A percentile compares a stretch with the other conserved stretches of the same genome.
Conservation (phyloP, 169 alveolate species). For the Ichthyophthirius multifiliis region DNA sequence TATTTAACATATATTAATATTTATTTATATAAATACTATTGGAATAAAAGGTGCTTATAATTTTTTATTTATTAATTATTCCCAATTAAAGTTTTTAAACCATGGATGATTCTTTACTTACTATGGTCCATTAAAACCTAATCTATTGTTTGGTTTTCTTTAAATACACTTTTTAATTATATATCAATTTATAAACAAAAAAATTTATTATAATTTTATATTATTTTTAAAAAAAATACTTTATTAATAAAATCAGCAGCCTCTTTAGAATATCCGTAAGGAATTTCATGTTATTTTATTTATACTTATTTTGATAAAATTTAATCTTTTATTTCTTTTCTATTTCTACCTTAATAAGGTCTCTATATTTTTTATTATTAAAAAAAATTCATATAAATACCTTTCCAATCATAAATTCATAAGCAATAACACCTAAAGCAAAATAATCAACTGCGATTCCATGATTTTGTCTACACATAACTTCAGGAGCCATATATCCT, state of each 20-base stretch:
- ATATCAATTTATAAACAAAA: not conserved
- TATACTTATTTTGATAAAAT: slow-evolving; percentile 53
- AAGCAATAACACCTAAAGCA: slow-evolving; percentile 79
- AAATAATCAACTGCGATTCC: slow-evolving; percentile 79
- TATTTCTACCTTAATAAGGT: slow-evolving; percentile 63
- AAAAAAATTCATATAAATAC: not conserved
- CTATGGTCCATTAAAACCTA: slow-evolving; percentile 80
- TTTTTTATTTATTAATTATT: slow-evolving; percentile 55
- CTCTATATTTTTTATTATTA: not conserved
- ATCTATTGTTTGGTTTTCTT: slow-evolving; percentile 78
- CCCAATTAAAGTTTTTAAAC: slow-evolving; percentile 72
- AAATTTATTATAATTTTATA: not conserved
- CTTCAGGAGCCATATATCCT: slow-evolving; percentile 84
- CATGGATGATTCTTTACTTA: slow-evolving; percentile 84
- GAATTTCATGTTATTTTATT: slow-evolving; percentile 61
- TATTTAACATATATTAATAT: not conserved
- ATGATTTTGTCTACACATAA: slow-evolving; percentile 70
- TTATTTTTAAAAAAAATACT: slow-evolving; percentile 13
- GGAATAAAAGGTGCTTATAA: slow-evolving; percentile 61
- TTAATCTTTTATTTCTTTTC: slow-evolving; percentile 74
- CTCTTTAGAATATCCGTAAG: slow-evolving; percentile 59
- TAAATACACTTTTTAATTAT: slow-evolving; percentile 21
- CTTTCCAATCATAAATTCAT: slow-evolving; percentile 69
- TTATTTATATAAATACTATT: not conserved
- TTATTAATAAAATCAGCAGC: slow-evolving; percentile 65